phyloP scores from a whole-genome alignment of 441 rosid genomes.

The Erysimum pusillum region DNA sequence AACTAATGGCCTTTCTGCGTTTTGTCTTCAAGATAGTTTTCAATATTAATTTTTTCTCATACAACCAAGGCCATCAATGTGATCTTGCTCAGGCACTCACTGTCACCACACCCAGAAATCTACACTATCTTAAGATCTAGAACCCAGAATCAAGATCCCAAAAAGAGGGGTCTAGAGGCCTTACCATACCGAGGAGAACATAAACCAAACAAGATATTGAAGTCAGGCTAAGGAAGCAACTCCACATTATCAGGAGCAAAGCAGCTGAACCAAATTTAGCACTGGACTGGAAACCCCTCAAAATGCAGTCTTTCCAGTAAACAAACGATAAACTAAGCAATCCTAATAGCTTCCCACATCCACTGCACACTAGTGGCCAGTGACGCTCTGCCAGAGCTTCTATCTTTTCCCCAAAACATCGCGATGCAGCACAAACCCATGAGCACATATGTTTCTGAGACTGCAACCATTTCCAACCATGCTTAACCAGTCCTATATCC shows the following conservation, averaged over 20 bases:
- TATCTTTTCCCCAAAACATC: constrained; percentile 63
- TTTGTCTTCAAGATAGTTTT: not conserved
- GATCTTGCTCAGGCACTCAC: not conserved
- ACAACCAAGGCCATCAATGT: constrained; percentile 3
- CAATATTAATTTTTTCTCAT: not conserved
- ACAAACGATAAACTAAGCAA: constrained; percentile 58
- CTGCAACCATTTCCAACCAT: constrained; percentile 91
- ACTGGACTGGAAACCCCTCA: constrained; percentile 78
- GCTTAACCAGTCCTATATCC: constrained; percentile 89
- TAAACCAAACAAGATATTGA: constrained; percentile 86
- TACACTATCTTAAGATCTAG: constrained; percentile 6
- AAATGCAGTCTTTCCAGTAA: constrained; percentile 77
- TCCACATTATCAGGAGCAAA: constrained; percentile 95
- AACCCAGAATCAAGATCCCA: constrained; percentile 13
- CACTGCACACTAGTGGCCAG: constrained; percentile 88
- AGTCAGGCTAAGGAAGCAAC: constrained; percentile 96
- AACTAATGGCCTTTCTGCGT: not conserved
- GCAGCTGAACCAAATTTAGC: constrained; percentile 86
- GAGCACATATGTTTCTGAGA: constrained; percentile 75
- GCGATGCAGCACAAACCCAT: constrained; percentile 53
- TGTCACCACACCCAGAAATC: not conserved
- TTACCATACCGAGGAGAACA: constrained; percentile 85
- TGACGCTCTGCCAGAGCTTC: constrained; percentile 76
- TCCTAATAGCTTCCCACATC: constrained; percentile 60
- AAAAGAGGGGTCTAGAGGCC: too few species aligned